A percentile compares a stretch with the other conserved stretches of the same genome.
phyloP scores from a whole-genome alignment of 2,329 filamentous ascomycete genomes.

The Coleophoma crateriformis region DNA sequence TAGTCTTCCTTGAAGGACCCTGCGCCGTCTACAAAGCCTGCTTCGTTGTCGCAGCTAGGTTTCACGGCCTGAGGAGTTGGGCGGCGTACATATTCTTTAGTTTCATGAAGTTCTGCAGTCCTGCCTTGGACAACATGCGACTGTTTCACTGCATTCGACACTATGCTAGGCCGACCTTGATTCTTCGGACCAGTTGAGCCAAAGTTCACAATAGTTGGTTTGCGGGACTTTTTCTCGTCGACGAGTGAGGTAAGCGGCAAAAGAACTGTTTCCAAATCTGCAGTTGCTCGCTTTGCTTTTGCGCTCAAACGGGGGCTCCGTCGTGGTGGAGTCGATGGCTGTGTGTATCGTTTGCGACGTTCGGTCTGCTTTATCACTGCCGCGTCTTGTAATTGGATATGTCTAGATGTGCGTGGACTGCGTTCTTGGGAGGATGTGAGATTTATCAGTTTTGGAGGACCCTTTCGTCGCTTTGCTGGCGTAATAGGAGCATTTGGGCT shows the following conservation, averaged over 20 bases:
- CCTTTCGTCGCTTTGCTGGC: too few species aligned
- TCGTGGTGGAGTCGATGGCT: not conserved
- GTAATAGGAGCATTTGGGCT: too few species aligned
- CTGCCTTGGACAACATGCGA: not conserved
- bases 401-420: not conserved
- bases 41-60: not conserved
- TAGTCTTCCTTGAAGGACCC: not conserved
- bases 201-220: conserved; percentile 16
- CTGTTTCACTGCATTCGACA: not conserved
- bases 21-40: not conserved
- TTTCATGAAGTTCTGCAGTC: not conserved
- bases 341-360: not conserved
- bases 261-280: not conserved
- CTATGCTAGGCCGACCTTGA: conserved; percentile 11
- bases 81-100: too few species aligned
- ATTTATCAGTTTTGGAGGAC: too few species aligned
- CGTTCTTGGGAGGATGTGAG: too few species aligned
- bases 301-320: not conserved
- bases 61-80: not conserved
- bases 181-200: conserved; percentile 13
- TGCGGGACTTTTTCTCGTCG: conserved; percentile 11
- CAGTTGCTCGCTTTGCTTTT: not conserved
- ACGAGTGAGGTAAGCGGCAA: not conserved
- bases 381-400: not conserved
- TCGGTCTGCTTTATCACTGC: not conserved